Evolutionary conservation across 2,329 filamentous ascomycete genomes (phyloP), one percentile per base, ranked within the genome.

Genomic region (Echinosphaeria canescens): DNA sequence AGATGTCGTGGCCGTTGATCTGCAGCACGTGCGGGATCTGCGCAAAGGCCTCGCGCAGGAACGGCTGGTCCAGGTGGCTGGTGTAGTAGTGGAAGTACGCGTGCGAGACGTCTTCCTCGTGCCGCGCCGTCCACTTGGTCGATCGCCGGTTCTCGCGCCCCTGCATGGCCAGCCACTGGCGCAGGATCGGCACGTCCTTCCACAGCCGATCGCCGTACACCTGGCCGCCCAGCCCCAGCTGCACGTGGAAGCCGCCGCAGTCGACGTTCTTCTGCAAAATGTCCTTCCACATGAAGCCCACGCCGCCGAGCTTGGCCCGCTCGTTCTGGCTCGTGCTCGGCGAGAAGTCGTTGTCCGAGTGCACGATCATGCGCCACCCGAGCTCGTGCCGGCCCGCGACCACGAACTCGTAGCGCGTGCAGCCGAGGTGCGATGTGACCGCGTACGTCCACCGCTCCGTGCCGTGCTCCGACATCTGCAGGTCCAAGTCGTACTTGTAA

Each of bases 51-150:
- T 98, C 88, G 32, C 88, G 62, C 36, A 98, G 49, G 47, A 90
- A 85, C 5, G 85, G 84, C 49, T 98, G 88, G 43, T 98, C 88
- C 44, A 98, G 95, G 47, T 95, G 85, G 38, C 82, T 92, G 2
- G 84, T 92, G 46, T 98, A 98, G 48, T 92, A 98, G 48, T 98
- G 88, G 49, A 98, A 98, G 53, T 92, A 98, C 6, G 88, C 84
- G 49, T 95, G 84, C 3, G 75, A 73, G 12, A 92, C 81, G 42
- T 98, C 88, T 42, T 98, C 85, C 43, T 98, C 82, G 39, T 95
- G 80, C 26, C 81, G 74, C 4, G 85, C 81, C 6, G 84, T 92
- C 88, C 88, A 98, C 23, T 73, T 63, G 1, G 81, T 74, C 37
- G 73, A 90, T 54, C 84, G 91, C 31, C 90, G 65, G 38, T 82